Evolutionary conservation across 352 stramenopile species (phyloP).

Genomic region (Pythium brachiatum): DNA sequence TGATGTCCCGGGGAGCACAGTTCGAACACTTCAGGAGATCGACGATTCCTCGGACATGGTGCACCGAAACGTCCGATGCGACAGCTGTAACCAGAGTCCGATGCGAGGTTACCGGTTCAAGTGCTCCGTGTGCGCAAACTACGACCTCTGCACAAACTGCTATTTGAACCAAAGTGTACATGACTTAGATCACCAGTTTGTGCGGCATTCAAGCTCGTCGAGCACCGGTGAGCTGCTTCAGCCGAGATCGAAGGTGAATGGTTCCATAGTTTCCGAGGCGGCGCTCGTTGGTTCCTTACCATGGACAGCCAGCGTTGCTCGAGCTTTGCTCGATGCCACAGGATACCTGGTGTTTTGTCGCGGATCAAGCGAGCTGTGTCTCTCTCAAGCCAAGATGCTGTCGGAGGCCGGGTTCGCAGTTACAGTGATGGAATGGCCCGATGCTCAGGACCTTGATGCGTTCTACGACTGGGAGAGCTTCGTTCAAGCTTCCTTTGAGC

Average conservation of each 20-base stretch:
- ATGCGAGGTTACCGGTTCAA: slow-evolving; percentile 73
- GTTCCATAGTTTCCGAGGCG: slow-evolving; percentile 46
- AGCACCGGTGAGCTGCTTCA: slow-evolving; percentile 56
- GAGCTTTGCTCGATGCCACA: slow-evolving; percentile 39
- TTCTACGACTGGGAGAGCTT: slow-evolving; percentile 54
- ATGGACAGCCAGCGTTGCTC: slow-evolving; percentile 62
- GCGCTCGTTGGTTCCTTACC: slow-evolving; percentile 54
- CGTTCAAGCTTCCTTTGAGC: slow-evolving; percentile 37
- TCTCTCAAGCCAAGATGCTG: slow-evolving; percentile 34
- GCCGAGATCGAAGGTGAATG: slow-evolving; percentile 48
- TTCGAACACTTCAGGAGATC: background rate
- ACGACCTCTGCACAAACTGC: slow-evolving; percentile 67
- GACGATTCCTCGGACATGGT: slow-evolving; percentile 28
- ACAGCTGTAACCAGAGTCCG: slow-evolving; percentile 72
- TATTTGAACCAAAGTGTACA: slow-evolving; percentile 59
- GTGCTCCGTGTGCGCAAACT: slow-evolving; percentile 72
- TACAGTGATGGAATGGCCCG: slow-evolving; percentile 39
- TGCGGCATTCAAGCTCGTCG: slow-evolving; percentile 44
- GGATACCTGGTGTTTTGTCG: slow-evolving; percentile 52
- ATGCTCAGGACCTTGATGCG: slow-evolving; percentile 35
- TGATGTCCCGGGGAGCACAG: background rate
- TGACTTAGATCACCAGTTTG: slow-evolving; percentile 65
- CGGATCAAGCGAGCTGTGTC: slow-evolving; percentile 35
- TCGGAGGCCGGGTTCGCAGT: slow-evolving; percentile 39
- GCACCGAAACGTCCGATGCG: slow-evolving; percentile 71